Percentiles rank a stretch among this genome's conserved stretches.
Conservation (phyloP, 2,329 filamentous ascomycete genomes). For the Fusarium transvaalense region DNA sequence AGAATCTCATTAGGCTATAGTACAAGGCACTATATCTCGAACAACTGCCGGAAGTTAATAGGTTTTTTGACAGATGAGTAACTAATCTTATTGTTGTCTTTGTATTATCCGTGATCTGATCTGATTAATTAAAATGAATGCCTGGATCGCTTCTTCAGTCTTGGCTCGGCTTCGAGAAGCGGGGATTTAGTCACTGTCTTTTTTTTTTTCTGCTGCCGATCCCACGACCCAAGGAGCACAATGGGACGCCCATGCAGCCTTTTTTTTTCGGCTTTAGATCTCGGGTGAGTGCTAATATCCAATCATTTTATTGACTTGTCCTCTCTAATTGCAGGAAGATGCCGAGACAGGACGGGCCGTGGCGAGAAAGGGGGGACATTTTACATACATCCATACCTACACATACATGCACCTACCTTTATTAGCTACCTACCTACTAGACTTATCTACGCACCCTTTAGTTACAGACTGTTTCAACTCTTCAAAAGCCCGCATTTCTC, state of each 20-base stretch:
- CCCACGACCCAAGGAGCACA: background rate
- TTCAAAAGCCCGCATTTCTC: background rate
- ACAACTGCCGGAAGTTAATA: conserved; percentile 30
- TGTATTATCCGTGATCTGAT: too few species aligned
- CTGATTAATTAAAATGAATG: conserved; percentile 4
- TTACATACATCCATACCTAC: background rate
- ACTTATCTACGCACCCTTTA: background rate
- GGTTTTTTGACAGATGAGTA: background rate
- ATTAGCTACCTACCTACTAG: too few species aligned
- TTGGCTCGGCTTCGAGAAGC: conserved; percentile 43
- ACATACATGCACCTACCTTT: too few species aligned
- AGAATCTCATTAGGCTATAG: conserved; percentile 20
- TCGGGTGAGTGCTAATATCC: conserved; percentile 3
- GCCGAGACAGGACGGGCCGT: conserved; percentile 39
- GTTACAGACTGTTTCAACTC: background rate
- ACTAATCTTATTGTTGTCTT: background rate
- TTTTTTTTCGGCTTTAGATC: conserved; percentile 25
- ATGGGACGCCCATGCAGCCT: conserved; percentile 22
- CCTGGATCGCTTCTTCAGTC: conserved; percentile 28
- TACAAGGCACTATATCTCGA: conserved; percentile 5
- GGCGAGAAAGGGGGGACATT: conserved; percentile 21
- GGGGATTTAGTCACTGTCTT: conserved; percentile 20
- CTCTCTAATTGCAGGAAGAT: conserved; percentile 19
- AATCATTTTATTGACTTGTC: conserved; percentile 25
- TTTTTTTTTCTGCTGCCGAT: conserved; percentile 31